Conservation (phyloP, 164 flowering plant species). For the Malania oleifera region DNA sequence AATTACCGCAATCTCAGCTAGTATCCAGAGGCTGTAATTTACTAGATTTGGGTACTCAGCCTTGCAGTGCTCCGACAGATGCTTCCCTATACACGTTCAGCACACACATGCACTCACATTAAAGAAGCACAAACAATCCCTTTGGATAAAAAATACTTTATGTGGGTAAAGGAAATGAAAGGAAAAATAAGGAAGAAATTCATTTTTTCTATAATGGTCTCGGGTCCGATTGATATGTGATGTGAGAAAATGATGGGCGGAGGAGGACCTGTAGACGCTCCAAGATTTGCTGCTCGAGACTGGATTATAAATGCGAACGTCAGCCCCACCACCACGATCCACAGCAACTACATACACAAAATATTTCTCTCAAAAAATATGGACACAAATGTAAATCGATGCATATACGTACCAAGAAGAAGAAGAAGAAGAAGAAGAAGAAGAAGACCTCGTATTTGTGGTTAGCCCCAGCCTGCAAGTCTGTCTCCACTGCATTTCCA, state of each 20-base stretch:
- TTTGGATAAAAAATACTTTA: no score
- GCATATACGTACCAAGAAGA: neutral
- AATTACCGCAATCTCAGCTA: conserved; percentile 18
- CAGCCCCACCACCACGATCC: conserved; percentile 20
- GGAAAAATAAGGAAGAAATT: no score
- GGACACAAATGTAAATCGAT: neutral
- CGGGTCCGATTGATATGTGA: no score
- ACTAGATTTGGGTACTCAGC: conserved; percentile 15
- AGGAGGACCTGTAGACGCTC: conserved; percentile 22
- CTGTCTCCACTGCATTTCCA: conserved; percentile 23
- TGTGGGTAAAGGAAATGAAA: no score
- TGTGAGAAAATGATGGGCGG: no score
- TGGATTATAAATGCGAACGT: conserved; percentile 17
- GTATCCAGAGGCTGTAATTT: conserved; percentile 16
- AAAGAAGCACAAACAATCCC: neutral
- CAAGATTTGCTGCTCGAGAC: conserved; percentile 19
- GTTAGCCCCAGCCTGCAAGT: conserved; percentile 20
- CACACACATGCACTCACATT: no score
- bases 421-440: neutral
- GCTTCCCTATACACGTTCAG: conserved; percentile 18
- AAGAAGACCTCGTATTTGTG: conserved; percentile 12
- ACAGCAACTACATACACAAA: conserved; percentile 12
- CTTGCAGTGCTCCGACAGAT: conserved; percentile 21
- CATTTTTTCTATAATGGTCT: no score
- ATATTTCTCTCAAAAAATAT: neutral